Conservation (phyloP, 2,329 filamentous ascomycete genomes). For the Venturiaceae sp. region DNA sequence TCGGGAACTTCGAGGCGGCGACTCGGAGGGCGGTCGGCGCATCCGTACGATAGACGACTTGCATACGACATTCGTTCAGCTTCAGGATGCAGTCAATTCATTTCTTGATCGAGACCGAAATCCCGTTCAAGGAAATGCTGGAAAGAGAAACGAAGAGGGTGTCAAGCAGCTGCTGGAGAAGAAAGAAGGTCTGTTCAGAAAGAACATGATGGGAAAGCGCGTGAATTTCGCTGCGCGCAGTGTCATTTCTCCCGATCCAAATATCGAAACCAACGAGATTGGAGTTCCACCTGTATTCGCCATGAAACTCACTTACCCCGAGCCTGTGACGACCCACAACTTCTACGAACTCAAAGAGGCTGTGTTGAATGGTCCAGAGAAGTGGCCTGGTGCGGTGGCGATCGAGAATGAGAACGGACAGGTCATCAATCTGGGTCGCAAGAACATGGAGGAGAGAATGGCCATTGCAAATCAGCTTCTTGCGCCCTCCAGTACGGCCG, state of each 20-base stretch:
- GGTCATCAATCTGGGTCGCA: constrained; percentile 77
- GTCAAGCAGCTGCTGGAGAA: constrained; percentile 98
- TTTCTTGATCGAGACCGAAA: constrained; percentile 85
- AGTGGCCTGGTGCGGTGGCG: constrained; percentile 87
- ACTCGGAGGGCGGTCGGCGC: constrained; percentile 32
- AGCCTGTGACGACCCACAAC: constrained; percentile 95
- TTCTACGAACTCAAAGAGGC: constrained; percentile 93
- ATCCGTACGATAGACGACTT: constrained; percentile 63
- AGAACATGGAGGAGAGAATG: constrained; percentile 77
- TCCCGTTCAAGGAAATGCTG: constrained; percentile 67
- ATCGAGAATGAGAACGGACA: constrained; percentile 95
- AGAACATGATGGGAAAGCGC: constrained; percentile 99
- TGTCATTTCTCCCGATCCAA: constrained; percentile 96
- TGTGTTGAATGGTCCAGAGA: constrained; percentile 87
- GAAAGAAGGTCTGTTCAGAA: constrained; percentile 95
- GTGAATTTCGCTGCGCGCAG: constrained; percentile 96
- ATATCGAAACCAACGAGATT: constrained; percentile 98
- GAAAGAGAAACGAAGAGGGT: constrained; percentile 73
- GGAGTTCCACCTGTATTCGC: constrained; percentile 98
- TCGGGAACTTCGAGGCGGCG: constrained; percentile 51
- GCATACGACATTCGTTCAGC: constrained; percentile 68
- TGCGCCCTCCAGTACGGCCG: constrained; percentile 66
- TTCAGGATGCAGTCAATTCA: constrained; percentile 89
- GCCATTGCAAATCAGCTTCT: constrained; percentile 89
- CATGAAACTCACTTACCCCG: constrained; percentile 89